Evolutionary conservation across 352 stramenopile species (phyloP).

Genomic region (Phytopythium aichiense): DNA sequence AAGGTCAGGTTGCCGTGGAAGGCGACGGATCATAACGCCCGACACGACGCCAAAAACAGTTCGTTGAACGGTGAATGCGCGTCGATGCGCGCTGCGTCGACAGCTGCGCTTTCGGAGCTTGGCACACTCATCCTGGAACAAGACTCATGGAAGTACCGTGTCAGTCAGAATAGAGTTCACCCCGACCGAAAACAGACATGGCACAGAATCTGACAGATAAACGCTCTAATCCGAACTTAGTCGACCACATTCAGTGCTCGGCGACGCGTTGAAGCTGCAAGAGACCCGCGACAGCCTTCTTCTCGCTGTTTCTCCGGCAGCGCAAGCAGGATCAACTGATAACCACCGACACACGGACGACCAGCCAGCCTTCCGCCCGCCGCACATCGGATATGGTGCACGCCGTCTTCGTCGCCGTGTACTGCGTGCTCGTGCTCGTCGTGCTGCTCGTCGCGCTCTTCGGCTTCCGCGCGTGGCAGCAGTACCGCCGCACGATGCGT

Average conservation of each 20-base stretch:
- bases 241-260: not conserved
- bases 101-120: not conserved
- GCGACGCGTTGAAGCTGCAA: not conserved
- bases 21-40: not conserved
- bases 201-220: not conserved
- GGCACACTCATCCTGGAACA: not conserved
- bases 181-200: no score
- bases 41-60: not conserved
- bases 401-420: slow-evolving; percentile 21
- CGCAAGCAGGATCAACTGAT: not conserved
- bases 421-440: slow-evolving; percentile 26
- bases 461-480: slow-evolving; percentile 21
- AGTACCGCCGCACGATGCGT: slow-evolving; percentile 20
- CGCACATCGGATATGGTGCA: no score
- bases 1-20: not conserved
- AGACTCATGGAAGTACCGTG: no score
- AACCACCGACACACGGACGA: not conserved
- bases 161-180: no score
- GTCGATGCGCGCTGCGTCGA: not conserved
- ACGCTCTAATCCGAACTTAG: not conserved
- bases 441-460: slow-evolving; percentile 22
- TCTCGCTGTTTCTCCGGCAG: not conserved
- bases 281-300: not conserved
- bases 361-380: no score
- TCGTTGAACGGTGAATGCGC: no score